phyloP scores from a whole-genome alignment of 2,329 filamentous ascomycete species.

The Sclerotinia trifoliorum region DNA sequence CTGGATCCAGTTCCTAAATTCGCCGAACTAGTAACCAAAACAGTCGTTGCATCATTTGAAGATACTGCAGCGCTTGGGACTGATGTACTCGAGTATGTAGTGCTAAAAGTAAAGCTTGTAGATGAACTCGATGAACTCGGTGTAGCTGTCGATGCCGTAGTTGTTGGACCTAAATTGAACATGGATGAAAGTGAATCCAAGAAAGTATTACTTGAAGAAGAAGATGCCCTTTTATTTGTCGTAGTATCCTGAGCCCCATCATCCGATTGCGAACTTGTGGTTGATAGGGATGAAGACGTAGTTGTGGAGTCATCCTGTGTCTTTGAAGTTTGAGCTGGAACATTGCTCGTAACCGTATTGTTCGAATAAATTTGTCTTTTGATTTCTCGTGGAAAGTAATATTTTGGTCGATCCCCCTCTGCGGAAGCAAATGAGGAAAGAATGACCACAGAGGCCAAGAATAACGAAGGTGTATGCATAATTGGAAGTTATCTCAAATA shows the following conservation, averaged over 20 bases:
- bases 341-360: conserved; percentile 28
- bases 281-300: conserved; percentile 23
- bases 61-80: background rate
- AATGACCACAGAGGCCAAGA: conserved; percentile 52
- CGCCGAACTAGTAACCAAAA: background rate
- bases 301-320: conserved; percentile 23
- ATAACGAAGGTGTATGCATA: conserved; percentile 52
- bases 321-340: conserved; percentile 22
- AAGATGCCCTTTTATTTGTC: background rate
- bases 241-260: background rate
- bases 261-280: conserved; percentile 29
- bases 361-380: conserved; percentile 48
- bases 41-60: conserved; percentile 1
- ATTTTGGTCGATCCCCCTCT: conserved; percentile 49
- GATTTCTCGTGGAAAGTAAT: conserved; percentile 58
- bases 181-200: background rate
- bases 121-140: background rate
- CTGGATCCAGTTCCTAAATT: conserved; percentile 6
- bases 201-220: background rate
- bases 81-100: background rate
- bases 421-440: conserved; percentile 48
- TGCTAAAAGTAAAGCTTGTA: background rate
- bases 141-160: background rate
- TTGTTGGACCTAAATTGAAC: background rate
- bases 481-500: conserved; percentile 31